A percentile compares a stretch with the other conserved stretches of the same genome.
phyloP scores from a whole-genome alignment of 192 early-diverging fungal genomes.

The Rhizophagus clarus region DNA sequence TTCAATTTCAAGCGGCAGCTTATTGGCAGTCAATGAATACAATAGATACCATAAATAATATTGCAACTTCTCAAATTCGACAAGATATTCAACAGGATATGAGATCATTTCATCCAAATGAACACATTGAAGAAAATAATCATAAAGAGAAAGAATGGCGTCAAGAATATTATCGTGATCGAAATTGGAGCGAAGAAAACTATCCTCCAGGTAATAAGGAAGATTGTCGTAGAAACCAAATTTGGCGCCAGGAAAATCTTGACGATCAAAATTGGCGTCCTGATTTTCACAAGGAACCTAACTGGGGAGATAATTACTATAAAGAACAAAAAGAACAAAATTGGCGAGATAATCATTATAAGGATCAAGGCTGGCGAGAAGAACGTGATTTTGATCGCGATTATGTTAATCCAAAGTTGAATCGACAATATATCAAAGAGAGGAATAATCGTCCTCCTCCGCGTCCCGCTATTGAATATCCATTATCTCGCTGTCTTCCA shows the following conservation, averaged over 20 bases:
- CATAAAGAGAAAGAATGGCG: neutral
- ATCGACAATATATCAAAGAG: neutral
- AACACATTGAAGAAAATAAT: neutral
- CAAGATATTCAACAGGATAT: neutral
- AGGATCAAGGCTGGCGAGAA: neutral
- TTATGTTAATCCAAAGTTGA: neutral
- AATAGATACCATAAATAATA: neutral
- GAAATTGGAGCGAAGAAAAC: neutral
- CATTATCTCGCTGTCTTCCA: slow-evolving; percentile 14
- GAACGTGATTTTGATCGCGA: neutral
- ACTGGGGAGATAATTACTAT: neutral
- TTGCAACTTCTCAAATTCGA: neutral
- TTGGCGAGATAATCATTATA: neutral
- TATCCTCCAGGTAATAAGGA: neutral
- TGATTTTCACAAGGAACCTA: neutral
- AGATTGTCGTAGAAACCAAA: neutral
- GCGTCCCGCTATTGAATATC: slow-evolving; percentile 10
- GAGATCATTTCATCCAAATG: neutral
- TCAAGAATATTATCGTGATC: too few species aligned
- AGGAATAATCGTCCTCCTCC: neutral
- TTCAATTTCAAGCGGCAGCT: neutral
- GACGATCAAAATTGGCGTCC: neutral
- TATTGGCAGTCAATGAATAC: slow-evolving; percentile 8
- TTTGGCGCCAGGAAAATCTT: neutral
- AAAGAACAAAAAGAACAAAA: neutral